Percentiles rank a stretch among this genome's conserved stretches.
Evolutionary conservation across 352 stramenopile species (phyloP).

Genomic region (Pythium aphanidermatum): DNA sequence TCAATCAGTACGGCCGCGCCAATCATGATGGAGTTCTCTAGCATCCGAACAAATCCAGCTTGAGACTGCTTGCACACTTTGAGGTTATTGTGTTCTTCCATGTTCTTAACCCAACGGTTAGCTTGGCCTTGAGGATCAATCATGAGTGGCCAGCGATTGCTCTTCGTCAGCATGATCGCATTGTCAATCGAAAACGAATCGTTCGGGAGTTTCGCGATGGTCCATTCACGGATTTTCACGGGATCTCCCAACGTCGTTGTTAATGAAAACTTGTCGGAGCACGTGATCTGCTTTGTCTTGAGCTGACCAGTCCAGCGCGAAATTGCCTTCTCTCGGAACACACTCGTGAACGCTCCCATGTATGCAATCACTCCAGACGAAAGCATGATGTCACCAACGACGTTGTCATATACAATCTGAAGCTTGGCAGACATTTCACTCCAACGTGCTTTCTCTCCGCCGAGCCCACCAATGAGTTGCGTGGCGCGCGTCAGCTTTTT

Average conservation of each 20-base stretch:
- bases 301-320: constrained; percentile 70
- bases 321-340: constrained; percentile 89
- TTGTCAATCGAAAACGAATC: constrained; percentile 96
- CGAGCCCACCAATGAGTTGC: constrained; percentile 91
- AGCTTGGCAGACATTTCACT: constrained; percentile 84
- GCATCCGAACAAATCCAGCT: constrained; percentile 90
- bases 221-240: constrained; percentile 92
- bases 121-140: constrained; percentile 95
- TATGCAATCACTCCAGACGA: constrained; percentile 93
- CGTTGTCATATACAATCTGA: constrained; percentile 86
- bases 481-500: constrained; percentile 89
- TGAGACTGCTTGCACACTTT: constrained; percentile 94
- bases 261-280: constrained; percentile 73
- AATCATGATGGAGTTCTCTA: constrained; percentile 95
- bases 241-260: constrained; percentile 87
- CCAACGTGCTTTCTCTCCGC: constrained; percentile 92
- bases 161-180: constrained; percentile 90
- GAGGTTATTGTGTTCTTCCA: constrained; percentile 86
- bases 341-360: constrained; percentile 89
- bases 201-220: constrained; percentile 93
- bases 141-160: constrained; percentile 94
- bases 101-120: constrained; percentile 94
- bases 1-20: constrained; percentile 91
- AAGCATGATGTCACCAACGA: constrained; percentile 92
- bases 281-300: constrained; percentile 66